phyloP scores from a whole-genome alignment of 306 rosid genomes.

The Albizia julibrissin region DNA sequence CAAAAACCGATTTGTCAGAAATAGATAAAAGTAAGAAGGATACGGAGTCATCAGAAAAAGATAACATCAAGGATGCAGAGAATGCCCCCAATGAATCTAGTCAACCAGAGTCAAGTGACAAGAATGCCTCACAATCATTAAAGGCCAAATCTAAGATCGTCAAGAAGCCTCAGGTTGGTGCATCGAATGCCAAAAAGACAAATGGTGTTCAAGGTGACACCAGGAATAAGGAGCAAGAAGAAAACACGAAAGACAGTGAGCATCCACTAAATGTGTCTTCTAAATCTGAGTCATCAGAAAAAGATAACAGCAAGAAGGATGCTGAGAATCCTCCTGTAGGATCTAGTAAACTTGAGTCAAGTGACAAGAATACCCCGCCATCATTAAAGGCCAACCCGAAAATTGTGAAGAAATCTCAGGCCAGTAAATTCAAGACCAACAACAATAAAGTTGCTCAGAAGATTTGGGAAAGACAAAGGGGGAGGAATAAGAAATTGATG shows the following conservation, averaged over 20 bases:
- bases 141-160: constrained; percentile 9
- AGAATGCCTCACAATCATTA: background rate
- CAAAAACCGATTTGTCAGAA: background rate
- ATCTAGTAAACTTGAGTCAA: constrained; percentile 39
- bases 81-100: background rate
- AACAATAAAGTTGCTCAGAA: constrained; percentile 30
- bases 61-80: constrained; percentile 14
- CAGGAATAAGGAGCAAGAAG: constrained; percentile 26
- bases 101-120: background rate
- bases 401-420: constrained; percentile 52
- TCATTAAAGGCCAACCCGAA: constrained; percentile 60
- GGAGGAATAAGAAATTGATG: constrained; percentile 36
- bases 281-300: constrained; percentile 29
- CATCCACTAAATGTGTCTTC: constrained; percentile 24
- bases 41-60: background rate
- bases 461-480: constrained; percentile 33
- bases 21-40: background rate
- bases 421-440: constrained; percentile 34
- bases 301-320: constrained; percentile 32
- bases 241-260: constrained; percentile 29
- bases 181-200: background rate
- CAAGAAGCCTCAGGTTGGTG: background rate
- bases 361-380: constrained; percentile 47
- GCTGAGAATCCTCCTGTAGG: constrained; percentile 41
- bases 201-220: background rate